phyloP scores from a whole-genome alignment of 192 early-diverging fungal genomes.

The Backusella macrospora region DNA sequence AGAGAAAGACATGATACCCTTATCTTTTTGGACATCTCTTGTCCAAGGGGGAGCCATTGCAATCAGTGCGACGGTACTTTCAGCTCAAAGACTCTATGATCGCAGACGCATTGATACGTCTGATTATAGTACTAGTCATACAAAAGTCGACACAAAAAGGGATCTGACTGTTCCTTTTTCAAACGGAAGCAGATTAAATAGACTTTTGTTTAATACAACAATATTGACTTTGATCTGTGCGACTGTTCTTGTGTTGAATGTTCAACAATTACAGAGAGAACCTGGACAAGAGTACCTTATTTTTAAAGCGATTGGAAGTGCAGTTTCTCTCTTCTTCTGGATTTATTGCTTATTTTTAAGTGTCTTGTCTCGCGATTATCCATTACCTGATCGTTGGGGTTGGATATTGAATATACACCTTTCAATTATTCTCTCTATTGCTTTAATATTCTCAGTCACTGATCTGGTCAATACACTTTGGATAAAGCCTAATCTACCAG shows the following conservation, averaged over 20 bases:
- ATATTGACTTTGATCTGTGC: neutral
- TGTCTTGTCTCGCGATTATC: conserved; percentile 27
- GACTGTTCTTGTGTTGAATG: neutral
- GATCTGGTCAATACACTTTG: neutral
- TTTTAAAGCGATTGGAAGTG: conserved; percentile 1
- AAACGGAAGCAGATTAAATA: neutral
- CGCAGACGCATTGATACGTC: neutral
- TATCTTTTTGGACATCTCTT: conserved; percentile 12
- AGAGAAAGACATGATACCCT: neutral
- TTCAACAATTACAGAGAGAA: neutral
- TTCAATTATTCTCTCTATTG: neutral
- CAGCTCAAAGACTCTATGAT: neutral
- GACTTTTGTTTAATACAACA: neutral
- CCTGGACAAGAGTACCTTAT: neutral
- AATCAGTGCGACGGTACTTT: neutral
- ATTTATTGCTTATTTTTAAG: conserved; percentile 26
- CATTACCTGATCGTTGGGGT: conserved; percentile 28
- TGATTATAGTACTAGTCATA: neutral
- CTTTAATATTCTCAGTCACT: neutral
- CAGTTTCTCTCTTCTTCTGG: conserved; percentile 24
- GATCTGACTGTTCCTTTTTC: conserved; percentile 16
- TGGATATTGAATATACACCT: conserved; percentile 43
- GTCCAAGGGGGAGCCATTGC: neutral
- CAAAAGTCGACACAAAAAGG: neutral
- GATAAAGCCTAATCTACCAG: neutral